phyloP scores from a whole-genome alignment of 208 protist species.

The Leishmania tropica region DNA sequence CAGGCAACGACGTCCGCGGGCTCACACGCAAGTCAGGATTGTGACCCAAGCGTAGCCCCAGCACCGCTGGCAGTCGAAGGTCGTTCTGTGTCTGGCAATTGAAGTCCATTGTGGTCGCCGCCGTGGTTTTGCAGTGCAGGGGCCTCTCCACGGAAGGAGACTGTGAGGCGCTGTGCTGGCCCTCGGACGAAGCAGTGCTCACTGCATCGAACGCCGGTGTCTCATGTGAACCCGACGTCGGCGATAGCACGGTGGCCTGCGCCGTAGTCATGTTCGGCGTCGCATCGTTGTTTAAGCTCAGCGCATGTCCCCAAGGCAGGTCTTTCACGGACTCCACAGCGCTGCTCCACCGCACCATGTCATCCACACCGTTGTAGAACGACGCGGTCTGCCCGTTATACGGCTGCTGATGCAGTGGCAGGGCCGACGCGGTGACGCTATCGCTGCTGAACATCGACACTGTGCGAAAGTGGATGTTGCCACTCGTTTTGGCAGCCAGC shows the following conservation, averaged over 20 bases:
- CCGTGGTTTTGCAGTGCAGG: background rate
- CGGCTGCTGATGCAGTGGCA: conserved; percentile 52
- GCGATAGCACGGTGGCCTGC: background rate
- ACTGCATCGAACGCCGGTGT: background rate
- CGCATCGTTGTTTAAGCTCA: background rate
- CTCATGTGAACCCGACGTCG: background rate
- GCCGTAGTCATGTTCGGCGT: background rate
- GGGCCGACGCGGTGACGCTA: background rate
- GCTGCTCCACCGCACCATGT: conserved; percentile 1
- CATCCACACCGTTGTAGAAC: conserved; percentile 45
- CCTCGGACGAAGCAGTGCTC: background rate
- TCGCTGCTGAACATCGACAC: background rate
- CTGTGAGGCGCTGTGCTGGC: background rate
- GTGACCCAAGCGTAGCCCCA: background rate
- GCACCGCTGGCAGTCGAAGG: background rate
- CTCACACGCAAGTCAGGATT: background rate
- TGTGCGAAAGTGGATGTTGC: background rate
- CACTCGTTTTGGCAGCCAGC: background rate
- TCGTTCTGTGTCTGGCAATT: background rate
- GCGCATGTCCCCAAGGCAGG: background rate
- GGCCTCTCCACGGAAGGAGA: background rate
- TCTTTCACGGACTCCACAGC: conserved; percentile 2
- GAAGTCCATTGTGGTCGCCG: background rate
- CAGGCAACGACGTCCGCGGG: background rate
- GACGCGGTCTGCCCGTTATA: conserved; percentile 39